A percentile compares a stretch with the other conserved stretches of the same genome.
These are phyloP conservation scores for Candida buenavistaensis DNA, from an alignment of 1,139 yeast species.

Conservation along the genomic window DNA sequence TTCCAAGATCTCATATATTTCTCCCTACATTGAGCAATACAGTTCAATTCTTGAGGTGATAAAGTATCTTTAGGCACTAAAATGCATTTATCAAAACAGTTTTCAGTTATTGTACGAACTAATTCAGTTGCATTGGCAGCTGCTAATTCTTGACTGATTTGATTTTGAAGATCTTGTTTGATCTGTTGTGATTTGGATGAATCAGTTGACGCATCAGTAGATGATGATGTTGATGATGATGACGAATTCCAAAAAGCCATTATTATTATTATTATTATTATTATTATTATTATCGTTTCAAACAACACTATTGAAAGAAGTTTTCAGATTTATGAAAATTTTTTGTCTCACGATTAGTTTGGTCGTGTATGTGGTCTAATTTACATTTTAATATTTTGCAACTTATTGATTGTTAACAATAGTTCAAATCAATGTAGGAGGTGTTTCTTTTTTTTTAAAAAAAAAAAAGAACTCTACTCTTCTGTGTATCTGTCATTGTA, in stretches of 20 bases:
- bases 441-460: too few relatives aligned
- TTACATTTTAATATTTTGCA: too few relatives aligned
- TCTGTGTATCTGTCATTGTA: too few relatives aligned
- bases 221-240: constrained; percentile 11
- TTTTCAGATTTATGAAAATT: too few relatives aligned
- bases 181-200: constrained; percentile 29
- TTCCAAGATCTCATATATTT: constrained; percentile 95
- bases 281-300: too few relatives aligned
- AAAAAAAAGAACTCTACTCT: too few relatives aligned
- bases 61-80: constrained; percentile 47
- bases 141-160: constrained; percentile 80
- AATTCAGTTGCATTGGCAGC: constrained; percentile 86
- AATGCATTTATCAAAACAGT: constrained; percentile 82
- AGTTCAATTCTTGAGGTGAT: constrained; percentile 36
- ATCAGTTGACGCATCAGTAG: constrained; percentile 15
- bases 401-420: too few relatives aligned
- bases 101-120: constrained; percentile 83
- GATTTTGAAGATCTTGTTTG: constrained; percentile 66
- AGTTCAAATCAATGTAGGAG: too few relatives aligned
- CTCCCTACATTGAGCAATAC: constrained; percentile 76
- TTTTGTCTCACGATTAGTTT: too few relatives aligned
- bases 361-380: too few relatives aligned
- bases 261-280: too few relatives aligned
- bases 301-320: not conserved
- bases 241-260: constrained; percentile 14